Conservation (phyloP, 129 eudicot species). For the Rutidosis leptorrhynchoides region DNA sequence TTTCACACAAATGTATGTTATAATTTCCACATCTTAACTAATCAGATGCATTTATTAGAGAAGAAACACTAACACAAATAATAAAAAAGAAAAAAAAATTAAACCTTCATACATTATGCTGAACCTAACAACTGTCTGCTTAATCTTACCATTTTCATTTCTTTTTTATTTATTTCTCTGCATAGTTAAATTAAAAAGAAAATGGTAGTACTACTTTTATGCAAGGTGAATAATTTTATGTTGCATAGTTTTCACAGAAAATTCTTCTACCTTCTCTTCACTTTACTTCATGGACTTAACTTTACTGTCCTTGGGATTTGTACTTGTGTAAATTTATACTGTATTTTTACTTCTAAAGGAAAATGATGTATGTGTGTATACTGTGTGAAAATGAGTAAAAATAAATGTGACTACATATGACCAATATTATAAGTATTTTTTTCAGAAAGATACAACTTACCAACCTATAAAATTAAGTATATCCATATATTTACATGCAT, state of each 20-base stretch:
- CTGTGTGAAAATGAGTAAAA: neutral
- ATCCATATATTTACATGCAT: conserved; percentile 17
- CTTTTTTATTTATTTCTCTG: neutral
- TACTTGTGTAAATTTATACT: conserved; percentile 9
- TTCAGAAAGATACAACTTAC: conserved; percentile 23
- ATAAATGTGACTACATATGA: neutral
- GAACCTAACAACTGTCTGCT: conserved; percentile 6
- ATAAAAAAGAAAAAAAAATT: too few species aligned
- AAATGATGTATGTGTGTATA: neutral
- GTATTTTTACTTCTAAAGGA: neutral
- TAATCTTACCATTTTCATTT: neutral
- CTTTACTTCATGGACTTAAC: conserved; percentile 6
- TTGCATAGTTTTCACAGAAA: conserved; percentile 13
- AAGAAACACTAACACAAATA: neutral
- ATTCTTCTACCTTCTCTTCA: neutral
- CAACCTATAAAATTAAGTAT: conserved; percentile 16
- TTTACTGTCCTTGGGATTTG: conserved; percentile 29
- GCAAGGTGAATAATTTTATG: conserved; percentile 2
- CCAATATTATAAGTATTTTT: conserved; percentile 14
- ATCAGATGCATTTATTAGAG: conserved; percentile 28
- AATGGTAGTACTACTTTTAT: conserved; percentile 12
- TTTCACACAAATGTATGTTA: conserved; percentile 25
- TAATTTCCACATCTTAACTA: conserved; percentile 19
- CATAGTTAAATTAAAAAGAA: neutral
- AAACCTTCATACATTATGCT: conserved; percentile 1